Evolutionary conservation across 2,329 filamentous ascomycete genomes (phyloP), one percentile per base, ranked within the genome.

Genomic region (Byssothecium circinans): DNA sequence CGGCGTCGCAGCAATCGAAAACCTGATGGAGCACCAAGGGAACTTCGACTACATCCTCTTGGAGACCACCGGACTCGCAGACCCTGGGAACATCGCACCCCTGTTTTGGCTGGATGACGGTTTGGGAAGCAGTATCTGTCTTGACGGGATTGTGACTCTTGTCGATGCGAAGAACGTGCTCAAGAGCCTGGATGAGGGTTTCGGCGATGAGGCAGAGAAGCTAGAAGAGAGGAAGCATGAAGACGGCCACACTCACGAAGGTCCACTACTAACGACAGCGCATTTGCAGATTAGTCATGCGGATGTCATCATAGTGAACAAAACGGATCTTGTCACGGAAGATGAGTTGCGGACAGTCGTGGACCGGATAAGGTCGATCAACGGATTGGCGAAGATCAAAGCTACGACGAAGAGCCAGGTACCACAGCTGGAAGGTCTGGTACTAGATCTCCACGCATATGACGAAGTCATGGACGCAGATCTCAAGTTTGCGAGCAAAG

Each of bases 71-170:
- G 94, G 94, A 0, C 80, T 99, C 5, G 94, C 94, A 4, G 92
- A 99, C 65, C 94, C 94, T 0, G 94, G 94, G 1, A 97, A 97
- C 62, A 84, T 99, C 42, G 94, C 94, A 0, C 94, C 94, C 0
- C 75, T 97, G 12, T 99, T 99, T 75, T 99, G 94, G 94, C 86
- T 99, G 20, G 94, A 99, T 61, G 92, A 97, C 57, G 94, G 91
- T 0, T 81, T 99, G 2, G 92, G 91, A 7, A 96, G 91, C 70
- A 91, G 87, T 30, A 96, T 99, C 61, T 99, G 95, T 70, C 82
- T 99, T 0, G 94, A 99, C 65, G 94, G 94, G 2, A 96, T 99
- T 47, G 91, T 97, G 38, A 97, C 94, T 0, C 78, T 99, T 1
- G 89, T 99, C 17, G 94, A 99, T 69, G 92, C 91, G 25, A 95